Evolutionary conservation across 768 basidiomycete species (phyloP).

Genomic region (Naganishia friedmannii): DNA sequence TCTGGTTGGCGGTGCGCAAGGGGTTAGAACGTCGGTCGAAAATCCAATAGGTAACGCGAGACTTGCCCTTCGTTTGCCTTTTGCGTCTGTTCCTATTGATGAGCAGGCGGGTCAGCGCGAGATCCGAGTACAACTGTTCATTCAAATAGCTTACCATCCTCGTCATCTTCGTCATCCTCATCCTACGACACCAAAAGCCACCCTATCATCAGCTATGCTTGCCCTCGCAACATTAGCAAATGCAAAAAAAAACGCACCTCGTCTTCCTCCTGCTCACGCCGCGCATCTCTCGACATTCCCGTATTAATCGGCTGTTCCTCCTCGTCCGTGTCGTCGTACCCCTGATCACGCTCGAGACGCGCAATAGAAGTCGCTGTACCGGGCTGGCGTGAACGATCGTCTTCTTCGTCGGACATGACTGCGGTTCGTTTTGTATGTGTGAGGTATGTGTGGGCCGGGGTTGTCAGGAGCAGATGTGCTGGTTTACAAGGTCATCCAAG

Average conservation of each 20-base stretch:
- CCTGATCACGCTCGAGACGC: conserved; percentile 23
- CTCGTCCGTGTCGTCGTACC: conserved; percentile 25
- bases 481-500: too few relatives aligned
- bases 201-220: conserved; percentile 37
- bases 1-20: conserved; percentile 56
- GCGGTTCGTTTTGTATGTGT: not conserved
- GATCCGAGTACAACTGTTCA: not conserved
- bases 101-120: not conserved
- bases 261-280: conserved; percentile 23
- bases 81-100: conserved; percentile 18
- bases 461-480: not conserved
- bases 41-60: not conserved
- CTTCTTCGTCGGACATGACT: conserved; percentile 23
- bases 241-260: conserved; percentile 9
- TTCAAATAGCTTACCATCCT: conserved; percentile 25
- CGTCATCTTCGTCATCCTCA: conserved; percentile 36
- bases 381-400: not conserved
- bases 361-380: conserved; percentile 8
- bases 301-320: conserved; percentile 26
- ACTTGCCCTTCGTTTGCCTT: conserved; percentile 36
- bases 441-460: not conserved
- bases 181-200: conserved; percentile 14
- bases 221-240: not conserved
- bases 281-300: conserved; percentile 15
- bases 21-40: not conserved